phyloP scores from a whole-genome alignment of 495 filamentous ascomycete genomes.

The Tuber microsphaerosporum region DNA sequence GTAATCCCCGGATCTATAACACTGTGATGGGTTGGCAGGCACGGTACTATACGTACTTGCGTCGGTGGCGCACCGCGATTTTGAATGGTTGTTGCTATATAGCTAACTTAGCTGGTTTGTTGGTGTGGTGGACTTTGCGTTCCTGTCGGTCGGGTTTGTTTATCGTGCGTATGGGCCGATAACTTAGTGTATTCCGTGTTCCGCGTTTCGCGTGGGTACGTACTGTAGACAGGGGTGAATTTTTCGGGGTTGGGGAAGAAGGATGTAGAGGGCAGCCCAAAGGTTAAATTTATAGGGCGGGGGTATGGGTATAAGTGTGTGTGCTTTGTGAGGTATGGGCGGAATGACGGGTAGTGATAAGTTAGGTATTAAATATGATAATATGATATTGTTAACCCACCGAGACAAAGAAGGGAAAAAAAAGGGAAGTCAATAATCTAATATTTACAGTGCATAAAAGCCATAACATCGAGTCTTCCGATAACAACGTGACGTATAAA shows the following conservation, averaged over 20 bases:
- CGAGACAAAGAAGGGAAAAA: background rate
- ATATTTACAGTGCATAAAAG: background rate
- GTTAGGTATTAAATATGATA: background rate
- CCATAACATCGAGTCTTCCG: background rate
- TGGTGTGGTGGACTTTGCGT: background rate
- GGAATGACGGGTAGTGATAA: background rate
- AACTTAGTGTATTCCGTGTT: background rate
- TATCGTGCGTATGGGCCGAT: background rate
- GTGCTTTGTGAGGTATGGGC: background rate
- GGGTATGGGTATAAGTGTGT: background rate
- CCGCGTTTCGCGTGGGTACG: background rate
- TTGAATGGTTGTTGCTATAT: background rate
- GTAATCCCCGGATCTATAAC: too few relatives aligned
- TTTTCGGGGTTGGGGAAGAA: too few relatives aligned
- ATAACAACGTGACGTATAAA: background rate
- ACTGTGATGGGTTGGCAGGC: background rate
- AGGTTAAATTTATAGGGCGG: too few relatives aligned
- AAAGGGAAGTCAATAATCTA: background rate
- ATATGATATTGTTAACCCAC: background rate
- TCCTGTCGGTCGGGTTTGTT: background rate
- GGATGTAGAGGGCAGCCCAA: too few relatives aligned
- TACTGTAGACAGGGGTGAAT: background rate
- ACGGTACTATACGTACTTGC: background rate
- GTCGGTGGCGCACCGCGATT: background rate
- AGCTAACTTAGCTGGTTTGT: too few relatives aligned